Base-by-base conservation (phyloP, 1,284 basidiomycete genomes). In the Rhodotorula sp. region DNA sequence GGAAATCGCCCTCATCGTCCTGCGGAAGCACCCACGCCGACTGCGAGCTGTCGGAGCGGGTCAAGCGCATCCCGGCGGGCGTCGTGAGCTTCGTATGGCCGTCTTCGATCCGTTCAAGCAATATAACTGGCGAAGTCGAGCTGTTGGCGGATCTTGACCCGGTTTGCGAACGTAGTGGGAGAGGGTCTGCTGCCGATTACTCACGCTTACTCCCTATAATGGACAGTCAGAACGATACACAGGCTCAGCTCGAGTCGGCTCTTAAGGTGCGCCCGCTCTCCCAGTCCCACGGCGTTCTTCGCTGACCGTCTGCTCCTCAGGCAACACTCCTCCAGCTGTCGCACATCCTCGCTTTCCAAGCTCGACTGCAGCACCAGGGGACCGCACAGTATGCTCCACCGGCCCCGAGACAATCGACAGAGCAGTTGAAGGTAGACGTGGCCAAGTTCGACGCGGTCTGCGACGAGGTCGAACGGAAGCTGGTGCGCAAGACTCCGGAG, bases 321-420 rank as follows among this genome's bases (percentile, higher is more conserved):
- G 46, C 64, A 1, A 70, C 64, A 15, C 61, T 59, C 24, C 28
- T 59, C n/a, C 37, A 64, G 7, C 58, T 70, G 18, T 65, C 68
- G 18, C 64, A 53, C 53, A 59, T 70, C 44, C 58, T 70, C 57
- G 68, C 68, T 13, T 67, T 66, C 54, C 62, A 61, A 34, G 52
- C 61, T 0, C 58, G 59, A 4, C n/a, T 70, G 18, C 61, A 66
- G 15, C 53, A 56, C 13, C 53, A 60, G 0, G 61, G 64, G 4
- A 62, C 56, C 0, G n/a, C 58, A 0, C 46, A 60, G 8, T 70
- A 66, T 16, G 61, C 55, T 13, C 44, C n/a, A 1, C 18, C n/a
- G 0, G 20, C 52, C 0, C 48, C 61, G 0, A 22, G 28, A 3
- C 20, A 62, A 15, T n/a, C 48, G 9, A 9, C 31, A 4, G 11